Evolutionary conservation across 106 monocot genomes (phyloP), one percentile per base, ranked within the genome.

Genomic region (Phalaenopsis equestris): DNA sequence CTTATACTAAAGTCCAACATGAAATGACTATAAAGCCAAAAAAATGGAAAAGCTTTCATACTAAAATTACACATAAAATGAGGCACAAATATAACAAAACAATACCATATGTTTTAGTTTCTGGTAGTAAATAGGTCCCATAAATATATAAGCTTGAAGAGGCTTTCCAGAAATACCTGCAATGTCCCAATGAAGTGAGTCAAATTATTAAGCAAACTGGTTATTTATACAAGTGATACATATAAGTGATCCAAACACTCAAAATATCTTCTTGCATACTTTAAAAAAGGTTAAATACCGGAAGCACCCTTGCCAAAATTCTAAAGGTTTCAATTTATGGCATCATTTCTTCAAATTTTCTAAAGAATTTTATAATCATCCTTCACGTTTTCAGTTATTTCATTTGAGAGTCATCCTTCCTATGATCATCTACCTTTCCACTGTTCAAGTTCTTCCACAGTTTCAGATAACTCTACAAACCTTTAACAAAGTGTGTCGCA

Each of bases 51-150:
- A 52, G 52, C 1, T 70, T 70, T 14, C n/a, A 70, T 70, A 38
- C 61, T 38, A 70, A 39, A 21, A 70, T 6, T 3, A 10, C 19
- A 43, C 74, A 42, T 42, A 19, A 42, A 19, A 6, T 43, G 18
- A 74, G 37, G 12, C 74, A 45, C 30, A 70, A 70, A 38, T 18
- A 1, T 43, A 15, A 45, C 1, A 7, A 45, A 77, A 49, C 9
- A 46, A 86, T 88, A 96, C 96, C 94, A 99, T 99, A 81, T 99
- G 98, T 82, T 99, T 99, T 76, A 99, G 80, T 77, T 91, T 94
- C 77, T 99, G 98, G 82, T 99, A 99, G 73, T 99, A 99, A 80
- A 95, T 99, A 78, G 98, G 98, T 49, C 98, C 98, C 94, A 95
- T 94, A 78, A 99, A 99, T 68, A 99, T 95, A 80, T 94, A 94